phyloP scores from a whole-genome alignment of 352 stramenopile genomes.

The Phytophthora podocarpi region DNA sequence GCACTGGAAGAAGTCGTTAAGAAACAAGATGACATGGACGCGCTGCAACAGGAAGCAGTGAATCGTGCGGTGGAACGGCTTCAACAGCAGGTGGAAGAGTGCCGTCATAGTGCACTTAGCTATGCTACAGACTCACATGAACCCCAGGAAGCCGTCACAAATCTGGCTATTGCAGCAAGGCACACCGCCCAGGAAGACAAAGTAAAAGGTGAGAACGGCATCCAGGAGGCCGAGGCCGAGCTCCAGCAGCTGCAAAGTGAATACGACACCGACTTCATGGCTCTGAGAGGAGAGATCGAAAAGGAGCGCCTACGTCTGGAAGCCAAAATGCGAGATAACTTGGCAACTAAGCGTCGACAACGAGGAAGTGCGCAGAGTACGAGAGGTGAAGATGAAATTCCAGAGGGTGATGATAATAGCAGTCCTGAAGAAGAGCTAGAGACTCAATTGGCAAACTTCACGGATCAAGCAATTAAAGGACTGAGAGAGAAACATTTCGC shows the following conservation, averaged over 20 bases:
- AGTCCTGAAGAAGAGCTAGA: conserved; percentile 23
- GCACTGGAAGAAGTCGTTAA: conserved; percentile 42
- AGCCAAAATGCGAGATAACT: conserved; percentile 17
- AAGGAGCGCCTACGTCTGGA: conserved; percentile 27
- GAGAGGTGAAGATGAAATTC: background rate
- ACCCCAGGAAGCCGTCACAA: background rate
- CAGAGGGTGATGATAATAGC: background rate
- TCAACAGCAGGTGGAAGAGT: conserved; percentile 16
- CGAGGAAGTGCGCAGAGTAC: background rate
- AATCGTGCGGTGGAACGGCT: conserved; percentile 11
- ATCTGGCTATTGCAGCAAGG: background rate
- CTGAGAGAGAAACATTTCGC: conserved; percentile 22
- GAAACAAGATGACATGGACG: conserved; percentile 48
- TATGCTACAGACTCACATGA: background rate
- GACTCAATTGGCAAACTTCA: conserved; percentile 19
- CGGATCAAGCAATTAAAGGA: conserved; percentile 13
- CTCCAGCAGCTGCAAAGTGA: conserved; percentile 26
- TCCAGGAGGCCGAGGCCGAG: conserved; percentile 12
- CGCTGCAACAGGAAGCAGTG: conserved; percentile 22
- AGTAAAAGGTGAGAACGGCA: conserved; percentile 1
- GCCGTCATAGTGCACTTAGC: too few species aligned
- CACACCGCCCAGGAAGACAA: conserved; percentile 11
- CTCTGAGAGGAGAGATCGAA: conserved; percentile 19
- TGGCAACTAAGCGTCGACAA: conserved; percentile 14
- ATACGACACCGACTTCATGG: conserved; percentile 20